Percentiles rank a stretch among this genome's conserved stretches.
phyloP scores from a whole-genome alignment of 1,139 yeast genomes.

The Hyphopichia fennica region DNA sequence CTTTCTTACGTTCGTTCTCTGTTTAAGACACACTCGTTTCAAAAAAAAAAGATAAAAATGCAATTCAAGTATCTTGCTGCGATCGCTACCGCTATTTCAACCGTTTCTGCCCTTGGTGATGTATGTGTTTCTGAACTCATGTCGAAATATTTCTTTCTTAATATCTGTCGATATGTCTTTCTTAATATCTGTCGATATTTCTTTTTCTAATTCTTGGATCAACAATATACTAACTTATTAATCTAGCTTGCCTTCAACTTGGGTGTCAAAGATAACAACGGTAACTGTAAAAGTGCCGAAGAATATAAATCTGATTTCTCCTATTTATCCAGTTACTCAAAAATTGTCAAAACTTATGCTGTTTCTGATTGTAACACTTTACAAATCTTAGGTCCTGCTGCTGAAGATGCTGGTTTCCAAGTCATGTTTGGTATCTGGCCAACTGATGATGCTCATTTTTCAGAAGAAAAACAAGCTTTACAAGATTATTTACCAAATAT shows the following conservation, averaged over 20 bases:
- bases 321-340: slow-evolving; percentile 54
- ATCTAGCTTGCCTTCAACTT: slow-evolving; percentile 67
- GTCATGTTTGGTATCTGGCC: slow-evolving; percentile 90
- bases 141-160: background rate
- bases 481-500: slow-evolving; percentile 66
- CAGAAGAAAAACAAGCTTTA: slow-evolving; percentile 70
- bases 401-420: slow-evolving; percentile 70
- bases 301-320: slow-evolving; percentile 69
- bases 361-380: slow-evolving; percentile 87
- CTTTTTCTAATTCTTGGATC: background rate
- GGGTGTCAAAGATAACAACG: slow-evolving; percentile 71
- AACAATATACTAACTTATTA: slow-evolving; percentile 17
- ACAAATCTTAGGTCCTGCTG: slow-evolving; percentile 81
- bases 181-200: background rate
- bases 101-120: slow-evolving; percentile 45
- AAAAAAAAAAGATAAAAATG: slow-evolving; percentile 32
- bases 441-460: slow-evolving; percentile 71
- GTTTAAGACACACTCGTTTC: slow-evolving; percentile 6
- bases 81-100: slow-evolving; percentile 35
- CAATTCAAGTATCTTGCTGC: slow-evolving; percentile 41
- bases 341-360: slow-evolving; percentile 76
- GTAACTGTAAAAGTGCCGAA: slow-evolving; percentile 67
- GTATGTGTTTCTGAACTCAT: slow-evolving; percentile 30
- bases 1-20: background rate
- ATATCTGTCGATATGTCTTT: no score